These are phyloP conservation scores for Fraxinus excelsior DNA, from an alignment of 257 asterid genomes.

Conservation along the genomic window DNA sequence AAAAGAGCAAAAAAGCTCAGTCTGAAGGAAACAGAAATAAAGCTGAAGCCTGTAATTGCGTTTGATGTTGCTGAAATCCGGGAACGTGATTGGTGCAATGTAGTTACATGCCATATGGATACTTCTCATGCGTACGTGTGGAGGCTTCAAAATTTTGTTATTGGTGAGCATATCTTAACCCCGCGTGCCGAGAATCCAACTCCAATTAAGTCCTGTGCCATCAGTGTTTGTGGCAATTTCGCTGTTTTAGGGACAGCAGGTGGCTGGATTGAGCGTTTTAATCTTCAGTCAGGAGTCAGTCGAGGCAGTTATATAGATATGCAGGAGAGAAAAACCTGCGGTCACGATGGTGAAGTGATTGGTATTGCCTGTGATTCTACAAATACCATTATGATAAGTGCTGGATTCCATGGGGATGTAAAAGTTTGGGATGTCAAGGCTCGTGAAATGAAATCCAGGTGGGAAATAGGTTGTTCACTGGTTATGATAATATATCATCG, in stretches of 20 bases:
- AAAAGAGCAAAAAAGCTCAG: conserved; percentile 79
- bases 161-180: conserved; percentile 82
- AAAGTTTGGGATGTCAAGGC: conserved; percentile 89
- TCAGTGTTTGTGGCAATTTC: conserved; percentile 93
- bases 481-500: conserved; percentile 79
- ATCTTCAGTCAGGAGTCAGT: conserved; percentile 89
- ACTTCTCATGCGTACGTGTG: conserved; percentile 79
- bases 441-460: conserved; percentile 55
- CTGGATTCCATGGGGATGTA: conserved; percentile 81
- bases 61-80: conserved; percentile 95
- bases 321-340: conserved; percentile 49
- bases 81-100: conserved; percentile 97
- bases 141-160: conserved; percentile 96
- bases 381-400: conserved; percentile 72
- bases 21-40: conserved; percentile 75
- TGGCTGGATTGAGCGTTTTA: conserved; percentile 92
- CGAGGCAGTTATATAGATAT: conserved; percentile 77
- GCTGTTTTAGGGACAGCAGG: conserved; percentile 85
- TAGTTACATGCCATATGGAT: conserved; percentile 90
- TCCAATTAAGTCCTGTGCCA: conserved; percentile 81
- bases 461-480: conserved; percentile 67
- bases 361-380: conserved; percentile 91
- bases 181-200: conserved; percentile 67
- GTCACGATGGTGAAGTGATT: conserved; percentile 75
- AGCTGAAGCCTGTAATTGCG: conserved; percentile 81